Base-by-base conservation (phyloP, 352 stramenopile species). In the Phytophthora lateralis region DNA sequence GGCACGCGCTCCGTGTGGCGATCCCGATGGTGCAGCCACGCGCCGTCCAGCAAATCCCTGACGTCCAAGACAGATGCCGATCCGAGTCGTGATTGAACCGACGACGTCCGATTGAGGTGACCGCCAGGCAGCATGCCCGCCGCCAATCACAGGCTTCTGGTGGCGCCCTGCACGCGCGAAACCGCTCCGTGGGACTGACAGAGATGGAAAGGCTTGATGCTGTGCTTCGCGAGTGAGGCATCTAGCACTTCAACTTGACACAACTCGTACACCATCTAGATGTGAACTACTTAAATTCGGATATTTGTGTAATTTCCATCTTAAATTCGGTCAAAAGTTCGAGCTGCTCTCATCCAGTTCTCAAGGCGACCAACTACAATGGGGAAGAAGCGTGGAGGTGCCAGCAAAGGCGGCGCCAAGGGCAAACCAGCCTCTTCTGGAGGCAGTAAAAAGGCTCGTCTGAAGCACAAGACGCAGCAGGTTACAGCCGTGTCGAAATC, bases 11-110 rank as follows among this genome's bases (percentile, higher is more conserved):
- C 30, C 30, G 1, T 35, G 5, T 11, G 30, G 42, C 27, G 57
- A 64, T 66, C 59, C 59, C 59, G 59, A 55, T 66, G 59, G 59
- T 66, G 52, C 59, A 66, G 51, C 59, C 58, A 66, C 58, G 58
- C 49, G 32, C 41, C 26, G 41, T 26, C 48, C 50, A 60, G 30
- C 30, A 35, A 35, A 35, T 35, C 30, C 30, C 30, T 11, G 11
- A 5, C 30, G 30, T 14, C 30, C 30, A 35, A 35, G 30, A 15
- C 30, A 35, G 60, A 35, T 35, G 30, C 30, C 30, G 30, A 8
- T 29, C 26, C 6, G 26, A 7, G 26, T 29, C 26, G 26, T 29
- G 26, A 35, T 14, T 35, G 30, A 35, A 35, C 30, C 7, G 12
- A 14, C 24, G 37, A 12, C 24, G 53, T 38, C 39, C 9, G 27